Base-by-base conservation (phyloP, 768 basidiomycete genomes). In the Floccularia luteovirens region DNA sequence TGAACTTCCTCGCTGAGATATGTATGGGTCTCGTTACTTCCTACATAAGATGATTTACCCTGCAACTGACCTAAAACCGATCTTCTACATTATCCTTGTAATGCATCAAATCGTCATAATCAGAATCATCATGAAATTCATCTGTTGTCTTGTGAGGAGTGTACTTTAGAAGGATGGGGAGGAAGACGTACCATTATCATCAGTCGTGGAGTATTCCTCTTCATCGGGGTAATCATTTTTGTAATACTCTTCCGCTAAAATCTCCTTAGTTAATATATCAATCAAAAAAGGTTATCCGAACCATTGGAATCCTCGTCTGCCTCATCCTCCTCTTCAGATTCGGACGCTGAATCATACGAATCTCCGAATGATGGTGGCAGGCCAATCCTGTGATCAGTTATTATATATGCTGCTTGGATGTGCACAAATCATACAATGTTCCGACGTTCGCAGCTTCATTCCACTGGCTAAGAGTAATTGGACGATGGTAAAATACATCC, bases 271-370 rank as follows among this genome's bases (percentile, higher is more conserved):
- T 17, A 34, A 23, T 35, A 28, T 44, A 35, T 42, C 22, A 32
- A 30, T 24, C 39, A 24, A 31, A 11, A 12, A 35, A n/a, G 21
- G 14, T 19, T 3, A 16, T 8, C 55, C 60, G 27, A 32, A 85
- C 87, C 83, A 58, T 90, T 90, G 0, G 87, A 90, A 49, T 90
- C 88, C 48, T 90, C 88, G 44, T 89, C 85, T 2, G 75, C 86
- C 47, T 84, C 81, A 42, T 85, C 86, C 45, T 77, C 80, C 48
- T 69, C 69, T 48, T 82, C 80, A 0, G 74, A 77, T 28, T 79
- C 81, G 16, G 79, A 80, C 7, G 71, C 64, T 12, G 79, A 76
- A 32, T 80, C 78, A 47, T 77, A 69, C 3, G 66, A 58, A 46
- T 80, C 74, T 22, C 64, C 70, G 11, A 69, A 59, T 2, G 72